phyloP scores from a whole-genome alignment of 495 filamentous ascomycete genomes.

The Parachaetomium inaequale region DNA sequence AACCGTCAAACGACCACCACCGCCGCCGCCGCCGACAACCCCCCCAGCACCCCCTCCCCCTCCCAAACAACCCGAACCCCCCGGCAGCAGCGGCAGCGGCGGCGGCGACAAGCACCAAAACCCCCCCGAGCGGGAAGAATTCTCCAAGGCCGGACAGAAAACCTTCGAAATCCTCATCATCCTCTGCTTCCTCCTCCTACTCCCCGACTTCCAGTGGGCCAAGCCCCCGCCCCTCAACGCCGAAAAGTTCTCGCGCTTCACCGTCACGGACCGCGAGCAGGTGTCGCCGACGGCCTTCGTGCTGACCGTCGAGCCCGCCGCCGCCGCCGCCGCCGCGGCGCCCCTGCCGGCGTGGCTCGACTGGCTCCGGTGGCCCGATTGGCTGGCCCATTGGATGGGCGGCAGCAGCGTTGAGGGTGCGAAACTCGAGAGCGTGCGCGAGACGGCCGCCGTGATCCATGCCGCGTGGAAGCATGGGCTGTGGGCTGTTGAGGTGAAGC shows the following conservation, averaged over 20 bases:
- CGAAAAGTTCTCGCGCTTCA: slow-evolving; percentile 57
- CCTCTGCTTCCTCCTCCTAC: background rate
- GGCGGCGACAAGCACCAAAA: background rate
- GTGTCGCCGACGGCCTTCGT: slow-evolving; percentile 75
- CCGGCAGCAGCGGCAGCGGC: no score
- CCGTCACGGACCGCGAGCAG: slow-evolving; percentile 59
- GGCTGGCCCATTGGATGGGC: no score
- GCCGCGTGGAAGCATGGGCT: slow-evolving; percentile 51
- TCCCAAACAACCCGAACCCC: background rate
- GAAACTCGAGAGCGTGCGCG: background rate
- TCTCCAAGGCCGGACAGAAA: no score
- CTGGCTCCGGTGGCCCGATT: no score
- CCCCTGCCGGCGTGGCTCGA: no score
- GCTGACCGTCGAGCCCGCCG: slow-evolving; percentile 58
- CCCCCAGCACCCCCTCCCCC: background rate
- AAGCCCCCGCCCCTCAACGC: slow-evolving; percentile 37
- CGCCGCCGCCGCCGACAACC: background rate
- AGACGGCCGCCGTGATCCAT: background rate
- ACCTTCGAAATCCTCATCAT: background rate
- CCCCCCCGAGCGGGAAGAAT: no score
- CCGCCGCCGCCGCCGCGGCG: background rate
- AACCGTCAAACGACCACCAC: background rate
- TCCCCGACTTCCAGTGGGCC: background rate
- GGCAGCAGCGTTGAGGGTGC: background rate
- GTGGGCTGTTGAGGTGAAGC: slow-evolving; percentile 88